phyloP scores from a whole-genome alignment of 2,329 filamentous ascomycete genomes.

The Cryphonectria naterciae region DNA sequence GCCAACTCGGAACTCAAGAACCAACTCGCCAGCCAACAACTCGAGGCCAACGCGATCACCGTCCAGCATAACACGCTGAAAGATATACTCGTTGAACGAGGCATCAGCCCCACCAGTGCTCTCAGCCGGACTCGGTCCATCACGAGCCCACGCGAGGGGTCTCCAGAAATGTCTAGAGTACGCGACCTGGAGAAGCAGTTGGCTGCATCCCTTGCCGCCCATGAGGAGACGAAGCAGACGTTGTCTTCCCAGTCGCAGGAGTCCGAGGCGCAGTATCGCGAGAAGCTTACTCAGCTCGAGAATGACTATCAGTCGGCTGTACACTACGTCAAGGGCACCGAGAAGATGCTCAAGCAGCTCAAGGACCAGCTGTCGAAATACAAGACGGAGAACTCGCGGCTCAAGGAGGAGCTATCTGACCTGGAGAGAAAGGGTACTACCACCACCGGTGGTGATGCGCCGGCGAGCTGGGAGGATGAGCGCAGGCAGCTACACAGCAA shows the following conservation, averaged over 20 bases:
- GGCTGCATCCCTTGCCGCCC: constrained; percentile 72
- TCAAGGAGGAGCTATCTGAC: constrained; percentile 80
- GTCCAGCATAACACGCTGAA: constrained; percentile 94
- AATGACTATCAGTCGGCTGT: constrained; percentile 98
- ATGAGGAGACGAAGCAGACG: constrained; percentile 80
- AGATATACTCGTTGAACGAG: constrained; percentile 86
- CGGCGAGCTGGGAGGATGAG: constrained; percentile 75
- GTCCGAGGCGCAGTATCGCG: constrained; percentile 85
- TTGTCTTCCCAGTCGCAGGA: constrained; percentile 83
- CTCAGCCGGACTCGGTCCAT: constrained; percentile 70
- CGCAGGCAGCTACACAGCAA: constrained; percentile 68
- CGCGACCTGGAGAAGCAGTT: constrained; percentile 89
- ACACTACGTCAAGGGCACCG: constrained; percentile 96
- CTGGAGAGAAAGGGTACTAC: constrained; percentile 59
- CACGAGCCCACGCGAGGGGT: constrained; percentile 73
- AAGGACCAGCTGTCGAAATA: constrained; percentile 95
- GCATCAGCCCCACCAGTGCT: constrained; percentile 76
- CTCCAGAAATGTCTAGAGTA: constrained; percentile 79
- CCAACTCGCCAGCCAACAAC: constrained; percentile 81
- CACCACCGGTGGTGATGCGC: constrained; percentile 45
- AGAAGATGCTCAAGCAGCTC: constrained; percentile 99
- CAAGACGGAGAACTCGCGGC: constrained; percentile 80
- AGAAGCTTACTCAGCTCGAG: constrained; percentile 91
- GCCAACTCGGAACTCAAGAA: constrained; percentile 82
- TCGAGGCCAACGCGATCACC: constrained; percentile 90